A percentile compares a stretch with the other conserved stretches of the same genome.
phyloP scores from a whole-genome alignment of 768 basidiomycete genomes.

The Suillus discolor region DNA sequence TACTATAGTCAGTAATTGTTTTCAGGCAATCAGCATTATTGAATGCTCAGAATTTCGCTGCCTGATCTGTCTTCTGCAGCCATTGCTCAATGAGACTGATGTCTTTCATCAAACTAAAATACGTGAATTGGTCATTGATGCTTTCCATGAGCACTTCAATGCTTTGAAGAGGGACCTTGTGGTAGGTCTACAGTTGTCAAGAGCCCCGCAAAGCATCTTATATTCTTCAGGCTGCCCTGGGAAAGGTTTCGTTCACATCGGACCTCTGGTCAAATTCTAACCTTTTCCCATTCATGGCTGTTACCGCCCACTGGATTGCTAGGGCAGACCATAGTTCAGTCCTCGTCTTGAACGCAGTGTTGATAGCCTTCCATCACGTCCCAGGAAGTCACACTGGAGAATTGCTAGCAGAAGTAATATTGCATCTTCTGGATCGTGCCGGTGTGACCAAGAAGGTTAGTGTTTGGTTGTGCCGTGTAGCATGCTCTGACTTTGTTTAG shows the following conservation, averaged over 20 bases:
- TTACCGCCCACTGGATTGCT: slow-evolving; percentile 19
- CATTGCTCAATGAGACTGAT: slow-evolving; percentile 8
- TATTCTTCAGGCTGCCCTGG: slow-evolving; percentile 1
- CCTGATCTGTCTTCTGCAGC: slow-evolving; percentile 1
- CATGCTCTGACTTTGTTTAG: background rate
- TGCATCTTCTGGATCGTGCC: background rate
- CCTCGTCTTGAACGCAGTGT: slow-evolving; percentile 12
- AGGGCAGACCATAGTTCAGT: background rate
- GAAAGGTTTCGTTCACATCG: slow-evolving; percentile 15
- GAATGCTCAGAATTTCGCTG: background rate
- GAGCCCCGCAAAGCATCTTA: background rate
- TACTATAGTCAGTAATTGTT: background rate
- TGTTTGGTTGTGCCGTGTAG: background rate
- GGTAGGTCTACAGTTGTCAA: background rate
- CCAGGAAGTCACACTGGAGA: slow-evolving; percentile 19
- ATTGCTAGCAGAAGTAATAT: slow-evolving; percentile 9
- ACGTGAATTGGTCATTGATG: slow-evolving; percentile 5
- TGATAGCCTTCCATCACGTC: slow-evolving; percentile 17
- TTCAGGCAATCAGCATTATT: slow-evolving; percentile 7
- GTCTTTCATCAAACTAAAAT: slow-evolving; percentile 13
- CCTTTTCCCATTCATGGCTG: slow-evolving; percentile 13
- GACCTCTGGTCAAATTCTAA: slow-evolving; percentile 21
- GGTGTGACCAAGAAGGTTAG: background rate
- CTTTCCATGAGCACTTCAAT: background rate
- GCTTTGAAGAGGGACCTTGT: slow-evolving; percentile 1